Evolutionary conservation across 2,329 filamentous ascomycete genomes (phyloP), one percentile per base, ranked within the genome.

Genomic region (Microdochium paspali): DNA sequence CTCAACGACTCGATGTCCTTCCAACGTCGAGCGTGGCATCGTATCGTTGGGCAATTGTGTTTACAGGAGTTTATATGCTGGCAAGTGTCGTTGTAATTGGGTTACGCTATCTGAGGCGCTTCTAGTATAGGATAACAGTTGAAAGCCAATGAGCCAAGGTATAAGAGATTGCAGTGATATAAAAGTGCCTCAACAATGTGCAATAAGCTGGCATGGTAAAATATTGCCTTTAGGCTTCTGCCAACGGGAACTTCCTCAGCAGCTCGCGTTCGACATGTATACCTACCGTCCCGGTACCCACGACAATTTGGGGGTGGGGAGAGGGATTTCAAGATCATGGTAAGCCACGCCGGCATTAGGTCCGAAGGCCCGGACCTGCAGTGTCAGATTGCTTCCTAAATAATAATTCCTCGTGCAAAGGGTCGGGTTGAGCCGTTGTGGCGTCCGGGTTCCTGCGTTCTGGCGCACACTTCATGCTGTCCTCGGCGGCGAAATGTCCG

Each of bases 181-280:
- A n/a, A n/a, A n/a, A n/a, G n/a, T n/a, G n/a, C n/a, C n/a, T n/a
- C n/a, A n/a, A n/a, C n/a, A n/a, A n/a, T n/a, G n/a, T n/a, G n/a
- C n/a, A n/a, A n/a, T n/a, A n/a, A n/a, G n/a, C n/a, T n/a, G n/a
- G n/a, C n/a, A n/a, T n/a, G n/a, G n/a, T n/a, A n/a, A n/a, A n/a
- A n/a, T 9, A 56, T 53, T 40, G 51, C 49, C 43, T 54, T 53
- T 57, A 66, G n/a, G 44, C 51, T 9, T 50, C 44, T 2, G 58
- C 63, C 9, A 60, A 48, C 2, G 47, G 35, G 45, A 64, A 60
- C 26, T 49, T 46, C 21, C 46, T 47, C 10, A 54, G 47, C 25
- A 66, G 50, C 15, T 60, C 54, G 7, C 44, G 28, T 48, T 61
- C 57, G 12, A 64, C 51, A 9, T 53, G 45, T 3, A 48, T 46